A percentile compares a stretch with the other conserved stretches of the same genome.
Conservation (phyloP, 1,139 yeast genomes). For the Geotrichum aggregatum region DNA sequence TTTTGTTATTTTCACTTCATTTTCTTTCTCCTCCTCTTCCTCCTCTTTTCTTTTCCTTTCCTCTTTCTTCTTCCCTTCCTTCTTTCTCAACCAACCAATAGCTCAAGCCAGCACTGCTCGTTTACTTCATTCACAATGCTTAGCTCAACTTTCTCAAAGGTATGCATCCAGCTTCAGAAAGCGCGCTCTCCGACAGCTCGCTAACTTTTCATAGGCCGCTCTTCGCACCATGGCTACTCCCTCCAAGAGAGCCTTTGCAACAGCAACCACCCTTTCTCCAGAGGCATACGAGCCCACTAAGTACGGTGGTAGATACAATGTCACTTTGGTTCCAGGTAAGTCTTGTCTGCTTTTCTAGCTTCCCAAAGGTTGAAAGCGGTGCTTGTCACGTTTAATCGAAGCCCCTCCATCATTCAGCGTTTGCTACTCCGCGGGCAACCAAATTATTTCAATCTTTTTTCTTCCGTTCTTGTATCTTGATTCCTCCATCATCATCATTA, state of each 20-base stretch:
- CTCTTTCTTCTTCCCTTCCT: background rate
- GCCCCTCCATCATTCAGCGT: too few species aligned
- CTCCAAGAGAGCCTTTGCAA: constrained; percentile 26
- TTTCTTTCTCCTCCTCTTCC: constrained; percentile 2
- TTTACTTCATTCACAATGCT: constrained; percentile 10
- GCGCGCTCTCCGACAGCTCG: too few species aligned
- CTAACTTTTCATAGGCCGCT: constrained; percentile 12
- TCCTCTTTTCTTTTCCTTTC: background rate
- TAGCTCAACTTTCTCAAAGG: constrained; percentile 16
- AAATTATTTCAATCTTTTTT: background rate
- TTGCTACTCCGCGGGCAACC: background rate
- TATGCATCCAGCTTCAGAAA: background rate
- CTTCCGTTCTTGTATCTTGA: background rate
- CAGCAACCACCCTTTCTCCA: constrained; percentile 26
- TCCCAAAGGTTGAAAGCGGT: background rate
- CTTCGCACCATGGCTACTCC: constrained; percentile 24
- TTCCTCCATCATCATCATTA: too few species aligned
- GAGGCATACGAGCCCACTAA: constrained; percentile 66
- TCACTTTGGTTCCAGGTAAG: constrained; percentile 82
- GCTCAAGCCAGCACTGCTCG: background rate
- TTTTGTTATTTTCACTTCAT: background rate
- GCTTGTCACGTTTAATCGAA: too few species aligned
- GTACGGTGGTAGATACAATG: constrained; percentile 91
- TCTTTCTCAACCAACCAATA: background rate
- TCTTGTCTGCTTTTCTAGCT: constrained; percentile 6